These are phyloP conservation scores for Suhomyces terraborum DNA, from an alignment of 1,139 yeast species.

Conservation along the genomic window DNA sequence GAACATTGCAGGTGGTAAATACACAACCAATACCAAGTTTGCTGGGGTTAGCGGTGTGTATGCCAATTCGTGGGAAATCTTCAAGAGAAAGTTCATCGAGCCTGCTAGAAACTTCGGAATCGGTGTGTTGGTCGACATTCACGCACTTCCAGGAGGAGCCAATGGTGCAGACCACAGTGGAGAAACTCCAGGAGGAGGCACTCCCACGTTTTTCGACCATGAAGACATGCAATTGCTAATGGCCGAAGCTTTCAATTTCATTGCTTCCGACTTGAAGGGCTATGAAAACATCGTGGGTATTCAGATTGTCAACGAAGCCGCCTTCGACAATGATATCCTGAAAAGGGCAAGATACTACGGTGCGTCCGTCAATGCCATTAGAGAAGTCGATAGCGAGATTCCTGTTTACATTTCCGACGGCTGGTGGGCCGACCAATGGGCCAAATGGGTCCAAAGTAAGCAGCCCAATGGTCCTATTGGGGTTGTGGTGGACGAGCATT, in stretches of 20 bases:
- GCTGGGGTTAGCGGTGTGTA: slow-evolving; percentile 56
- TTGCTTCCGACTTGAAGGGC: slow-evolving; percentile 59
- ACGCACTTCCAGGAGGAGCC: slow-evolving; percentile 92
- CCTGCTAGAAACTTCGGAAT: slow-evolving; percentile 60
- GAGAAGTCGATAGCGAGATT: slow-evolving; percentile 53
- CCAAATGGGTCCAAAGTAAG: slow-evolving; percentile 56
- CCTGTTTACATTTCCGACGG: slow-evolving; percentile 90
- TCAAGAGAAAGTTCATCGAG: slow-evolving; percentile 52
- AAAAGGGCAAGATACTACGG: slow-evolving; percentile 64
- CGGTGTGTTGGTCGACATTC: slow-evolving; percentile 80
- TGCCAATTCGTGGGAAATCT: slow-evolving; percentile 65
- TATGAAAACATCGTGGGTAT: slow-evolving; percentile 76
- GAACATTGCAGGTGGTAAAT: slow-evolving; percentile 70
- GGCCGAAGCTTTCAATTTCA: slow-evolving; percentile 54
- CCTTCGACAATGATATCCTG: slow-evolving; percentile 53
- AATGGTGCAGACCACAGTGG: slow-evolving; percentile 86
- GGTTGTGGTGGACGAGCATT: slow-evolving; percentile 78
- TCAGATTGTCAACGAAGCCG: slow-evolving; percentile 85
- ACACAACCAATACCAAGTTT: slow-evolving; percentile 63
- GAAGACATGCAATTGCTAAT: slow-evolving; percentile 48
- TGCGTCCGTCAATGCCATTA: slow-evolving; percentile 64
- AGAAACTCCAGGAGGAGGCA: slow-evolving; percentile 45
- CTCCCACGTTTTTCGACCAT: slow-evolving; percentile 66
- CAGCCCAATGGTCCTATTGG: slow-evolving; percentile 52
- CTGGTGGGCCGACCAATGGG: slow-evolving; percentile 89